Evolutionary conservation across 2,329 filamentous ascomycete genomes (phyloP).

Genomic region (Hortaea sp.): DNA sequence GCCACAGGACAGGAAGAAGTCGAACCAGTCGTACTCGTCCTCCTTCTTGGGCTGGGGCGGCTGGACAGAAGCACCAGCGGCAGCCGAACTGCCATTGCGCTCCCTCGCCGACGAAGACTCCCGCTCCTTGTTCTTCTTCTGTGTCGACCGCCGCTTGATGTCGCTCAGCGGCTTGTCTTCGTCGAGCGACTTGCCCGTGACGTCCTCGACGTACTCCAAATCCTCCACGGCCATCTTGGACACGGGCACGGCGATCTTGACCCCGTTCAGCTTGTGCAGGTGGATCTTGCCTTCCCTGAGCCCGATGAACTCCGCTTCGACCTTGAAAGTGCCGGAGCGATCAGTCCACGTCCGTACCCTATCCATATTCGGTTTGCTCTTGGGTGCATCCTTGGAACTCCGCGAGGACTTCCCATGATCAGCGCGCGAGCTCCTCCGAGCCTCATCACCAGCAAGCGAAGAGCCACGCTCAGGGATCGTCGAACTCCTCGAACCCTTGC

Average conservation of each 20-base stretch:
- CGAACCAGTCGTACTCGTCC: constrained; percentile 93
- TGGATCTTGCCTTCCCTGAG: constrained; percentile 95
- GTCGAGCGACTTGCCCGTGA: constrained; percentile 76
- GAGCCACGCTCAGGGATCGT: constrained; percentile 68
- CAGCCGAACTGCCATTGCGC: constrained; percentile 7
- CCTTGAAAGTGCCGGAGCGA: constrained; percentile 88
- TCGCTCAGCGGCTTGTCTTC: constrained; percentile 90
- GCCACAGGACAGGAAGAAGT: constrained; percentile 90
- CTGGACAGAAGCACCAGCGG: constrained; percentile 45
- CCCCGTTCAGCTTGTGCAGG: constrained; percentile 92
- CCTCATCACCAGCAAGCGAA: constrained; percentile 51
- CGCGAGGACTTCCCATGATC: constrained; percentile 23
- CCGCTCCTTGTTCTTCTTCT: constrained; percentile 38
- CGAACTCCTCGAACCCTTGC: constrained; percentile 41
- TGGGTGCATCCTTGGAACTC: constrained; percentile 38
- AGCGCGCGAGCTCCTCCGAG: constrained; percentile 3
- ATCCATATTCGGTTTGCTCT: constrained; percentile 69
- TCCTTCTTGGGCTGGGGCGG: constrained; percentile 45
- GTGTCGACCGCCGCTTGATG: constrained; percentile 49
- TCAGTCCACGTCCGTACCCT: constrained; percentile 93
- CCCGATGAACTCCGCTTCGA: constrained; percentile 92
- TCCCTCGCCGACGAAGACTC: constrained; percentile 1
- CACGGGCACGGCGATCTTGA: constrained; percentile 95
- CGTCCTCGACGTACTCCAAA: constrained; percentile 83
- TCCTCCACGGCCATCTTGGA: constrained; percentile 93